phyloP scores from a whole-genome alignment of 2,329 filamentous ascomycete genomes.

The Fusarium papillatum region DNA sequence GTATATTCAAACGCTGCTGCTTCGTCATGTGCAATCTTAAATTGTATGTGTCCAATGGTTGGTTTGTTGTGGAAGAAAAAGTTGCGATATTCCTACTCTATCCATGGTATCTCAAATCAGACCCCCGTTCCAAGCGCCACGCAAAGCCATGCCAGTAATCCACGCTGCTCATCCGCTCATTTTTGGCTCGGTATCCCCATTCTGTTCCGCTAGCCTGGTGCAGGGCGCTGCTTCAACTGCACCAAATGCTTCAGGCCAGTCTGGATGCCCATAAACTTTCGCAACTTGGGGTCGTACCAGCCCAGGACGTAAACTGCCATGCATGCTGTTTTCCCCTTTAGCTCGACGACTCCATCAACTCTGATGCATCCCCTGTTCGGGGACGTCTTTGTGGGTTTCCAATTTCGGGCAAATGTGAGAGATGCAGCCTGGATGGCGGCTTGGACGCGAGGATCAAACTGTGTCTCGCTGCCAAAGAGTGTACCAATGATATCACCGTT shows the following conservation, averaged over 20 bases:
- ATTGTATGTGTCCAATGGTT: background rate
- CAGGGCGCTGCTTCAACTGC: constrained; percentile 55
- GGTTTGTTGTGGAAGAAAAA: constrained; percentile 14
- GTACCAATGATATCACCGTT: constrained; percentile 43
- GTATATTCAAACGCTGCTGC: constrained; percentile 13
- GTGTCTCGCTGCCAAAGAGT: constrained; percentile 45
- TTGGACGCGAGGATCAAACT: constrained; percentile 52
- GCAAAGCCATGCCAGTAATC: constrained; percentile 35
- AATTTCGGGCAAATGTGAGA: constrained; percentile 58
- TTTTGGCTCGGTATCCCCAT: background rate
- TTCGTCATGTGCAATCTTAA: background rate
- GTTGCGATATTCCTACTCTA: constrained; percentile 36
- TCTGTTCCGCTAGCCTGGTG: constrained; percentile 40
- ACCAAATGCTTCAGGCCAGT: constrained; percentile 59
- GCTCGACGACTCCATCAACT: constrained; percentile 68
- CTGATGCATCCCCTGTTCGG: constrained; percentile 65
- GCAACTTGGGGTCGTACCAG: constrained; percentile 69
- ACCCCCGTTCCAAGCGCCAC: constrained; percentile 43
- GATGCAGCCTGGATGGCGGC: constrained; percentile 49
- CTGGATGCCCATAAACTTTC: constrained; percentile 57
- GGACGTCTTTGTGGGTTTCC: constrained; percentile 56
- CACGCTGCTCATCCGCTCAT: constrained; percentile 5
- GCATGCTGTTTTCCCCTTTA: constrained; percentile 60
- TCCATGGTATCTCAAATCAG: constrained; percentile 46
- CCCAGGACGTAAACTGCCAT: constrained; percentile 65